Evolutionary conservation across 768 basidiomycete species (phyloP), one percentile per base, ranked within the genome.

Genomic region (Rhizopogon salebrosus): DNA sequence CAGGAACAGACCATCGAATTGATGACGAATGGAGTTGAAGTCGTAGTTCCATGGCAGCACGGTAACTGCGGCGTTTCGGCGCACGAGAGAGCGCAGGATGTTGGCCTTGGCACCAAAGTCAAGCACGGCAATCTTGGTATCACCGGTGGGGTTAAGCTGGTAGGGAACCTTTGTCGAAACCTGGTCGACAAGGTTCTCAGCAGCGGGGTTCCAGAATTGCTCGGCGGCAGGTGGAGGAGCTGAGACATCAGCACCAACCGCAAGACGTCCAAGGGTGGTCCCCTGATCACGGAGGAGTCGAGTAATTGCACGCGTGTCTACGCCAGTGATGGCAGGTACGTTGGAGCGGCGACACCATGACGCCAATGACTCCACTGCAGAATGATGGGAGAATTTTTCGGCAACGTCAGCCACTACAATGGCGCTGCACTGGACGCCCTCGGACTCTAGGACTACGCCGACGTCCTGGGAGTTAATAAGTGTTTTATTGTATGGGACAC

Each of bases 101-200:
- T 99, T 99, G 46, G 97, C 95, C 71, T 99, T 99, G 54, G 87
- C 88, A 54, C 97, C 97, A 64, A 97, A 98, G 69, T 98, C 97
- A 54, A 98, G 84, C 14, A 99, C 89, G 13, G 94, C 97, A 57
- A 99, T 92, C 65, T 86, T 90, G 62, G 97, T 81, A 57, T 90
- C 86, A 23, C 95, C 95, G 4, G 72, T 73, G 18, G 90, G 84
- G 68, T 99, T 98, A 48, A 98, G 80, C 26, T 82, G 75, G 73
- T 94, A 98, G 0, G 90, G 83, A 48, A 75, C 69, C 54, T 85
- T 86, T 36, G 95, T 95, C 5, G 95, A 98, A 11, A 87, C 85
- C 69, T 95, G 90, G 55, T 89, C 93, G 24, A 99, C 92, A 36
- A 98, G 83, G 72, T 99, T 99, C 66, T 95, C 95, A 13, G 72